Evolutionary conservation across 2,329 filamentous ascomycete genomes (phyloP).

Genomic region (Fusarium sp.): DNA sequence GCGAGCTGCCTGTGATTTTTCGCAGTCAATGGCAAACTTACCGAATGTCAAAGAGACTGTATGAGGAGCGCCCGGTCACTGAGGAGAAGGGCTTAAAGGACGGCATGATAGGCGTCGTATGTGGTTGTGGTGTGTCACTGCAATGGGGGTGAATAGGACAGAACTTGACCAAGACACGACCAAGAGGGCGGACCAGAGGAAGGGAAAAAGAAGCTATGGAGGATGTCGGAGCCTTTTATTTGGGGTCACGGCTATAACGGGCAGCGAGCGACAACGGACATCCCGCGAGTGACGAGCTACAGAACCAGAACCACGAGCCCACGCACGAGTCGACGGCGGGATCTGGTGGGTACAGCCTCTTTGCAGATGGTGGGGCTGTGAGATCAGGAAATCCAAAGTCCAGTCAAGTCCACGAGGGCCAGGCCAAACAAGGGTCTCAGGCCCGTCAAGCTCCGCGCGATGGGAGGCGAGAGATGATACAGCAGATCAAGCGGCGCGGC

Average conservation of each 20-base stretch:
- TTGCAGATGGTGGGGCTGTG: slow-evolving; percentile 38
- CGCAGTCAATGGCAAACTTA: slow-evolving; percentile 48
- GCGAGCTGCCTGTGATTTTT: not conserved
- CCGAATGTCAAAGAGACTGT: slow-evolving; percentile 70
- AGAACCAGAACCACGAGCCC: slow-evolving; percentile 34
- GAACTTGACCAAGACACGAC: slow-evolving; percentile 32
- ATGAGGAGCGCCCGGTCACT: slow-evolving; percentile 63
- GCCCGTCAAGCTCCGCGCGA: slow-evolving; percentile 30
- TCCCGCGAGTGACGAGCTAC: slow-evolving; percentile 37
- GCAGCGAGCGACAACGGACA: slow-evolving; percentile 22
- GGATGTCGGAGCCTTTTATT: slow-evolving; percentile 45
- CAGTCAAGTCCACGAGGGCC: slow-evolving; percentile 22
- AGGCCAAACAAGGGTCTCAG: slow-evolving; percentile 33
- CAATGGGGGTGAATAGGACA: slow-evolving; percentile 12
- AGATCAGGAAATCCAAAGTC: slow-evolving; percentile 38
- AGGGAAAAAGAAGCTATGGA: slow-evolving; percentile 39
- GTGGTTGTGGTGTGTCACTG: slow-evolving; percentile 30
- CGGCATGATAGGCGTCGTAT: slow-evolving; percentile 58
- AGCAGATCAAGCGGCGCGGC: slow-evolving; percentile 43
- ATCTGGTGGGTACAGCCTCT: slow-evolving; percentile 39
- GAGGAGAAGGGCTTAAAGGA: slow-evolving; percentile 68
- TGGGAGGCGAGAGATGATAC: slow-evolving; percentile 40
- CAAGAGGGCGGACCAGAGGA: slow-evolving; percentile 36
- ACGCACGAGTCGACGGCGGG: slow-evolving; percentile 37
- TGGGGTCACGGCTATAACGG: slow-evolving; percentile 36